Base-by-base conservation (phyloP, 2,329 filamentous ascomycete genomes). In the Ramularia endophylla region DNA sequence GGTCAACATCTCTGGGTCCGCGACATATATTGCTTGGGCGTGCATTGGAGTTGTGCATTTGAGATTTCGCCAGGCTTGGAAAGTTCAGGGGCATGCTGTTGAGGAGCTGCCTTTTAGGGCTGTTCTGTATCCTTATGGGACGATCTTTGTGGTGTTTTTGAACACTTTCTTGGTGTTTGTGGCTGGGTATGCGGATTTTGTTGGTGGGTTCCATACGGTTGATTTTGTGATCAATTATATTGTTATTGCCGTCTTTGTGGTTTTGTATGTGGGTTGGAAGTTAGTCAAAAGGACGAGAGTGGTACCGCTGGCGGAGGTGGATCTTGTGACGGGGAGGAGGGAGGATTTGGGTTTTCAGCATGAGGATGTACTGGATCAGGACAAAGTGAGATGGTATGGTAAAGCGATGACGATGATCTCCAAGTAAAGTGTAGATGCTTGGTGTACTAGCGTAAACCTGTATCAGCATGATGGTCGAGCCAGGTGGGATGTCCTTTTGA, bases 31-130 rank as follows among this genome's bases (percentile, higher is more conserved):
- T 68, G 87, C 83, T 11, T 89, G 84, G 82, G 78, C 74, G 39
- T 85, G 85, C 51, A 89, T 95, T 61, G 92, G 87, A 61, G 67
- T 94, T 9, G 78, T 83, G 17, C 89, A 95, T 65, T 94, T 95
- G 59, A 86, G 88, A 42, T 95, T 95, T 75, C 86, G 89, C 22
- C 34, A 16, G 18, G 86, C 82, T 13, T 94, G 54, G 54, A 71
- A 68, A 28, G 56, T 67, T 8, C 76, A 80, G 44, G 63, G 63
- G 27, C 62, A 65, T 48, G 51, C 45, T 7, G 36, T 69, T 12
- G 66, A 68, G 34, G 67, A 70, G 55, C 61, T 70, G 17, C 66
- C 67, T 2, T 70, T 65, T 65, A 62, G 56, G 43, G 66, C 67
- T 31, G 50, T 55, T 19, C 60, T 61, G 42, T 66, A 67, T 39